Conservation (phyloP, 805 yeast species). For the Pichia insulana region DNA sequence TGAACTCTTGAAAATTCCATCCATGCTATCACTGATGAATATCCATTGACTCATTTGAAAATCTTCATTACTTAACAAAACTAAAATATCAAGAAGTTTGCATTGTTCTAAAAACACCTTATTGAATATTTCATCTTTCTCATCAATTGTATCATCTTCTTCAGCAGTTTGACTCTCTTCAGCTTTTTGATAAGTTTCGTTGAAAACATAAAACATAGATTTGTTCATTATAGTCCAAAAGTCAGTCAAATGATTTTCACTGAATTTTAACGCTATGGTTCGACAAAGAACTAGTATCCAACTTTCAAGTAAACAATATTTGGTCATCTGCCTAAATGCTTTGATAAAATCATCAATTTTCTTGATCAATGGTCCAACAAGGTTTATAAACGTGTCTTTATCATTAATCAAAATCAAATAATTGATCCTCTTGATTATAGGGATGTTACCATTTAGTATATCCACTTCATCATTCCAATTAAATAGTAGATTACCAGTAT, state of each 20-base stretch:
- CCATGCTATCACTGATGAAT: slow-evolving; percentile 54
- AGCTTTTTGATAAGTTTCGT: slow-evolving; percentile 1
- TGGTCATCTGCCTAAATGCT: slow-evolving; percentile 20
- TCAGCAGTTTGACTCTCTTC: slow-evolving; percentile 10
- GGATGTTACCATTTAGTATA: slow-evolving; percentile 24
- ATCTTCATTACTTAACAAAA: slow-evolving; percentile 66
- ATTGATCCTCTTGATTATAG: slow-evolving; percentile 47
- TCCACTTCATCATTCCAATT: slow-evolving; percentile 28
- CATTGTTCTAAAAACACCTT: slow-evolving; percentile 48
- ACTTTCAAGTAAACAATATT: slow-evolving; percentile 25
- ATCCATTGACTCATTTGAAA: slow-evolving; percentile 78
- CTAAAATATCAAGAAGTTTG: slow-evolving; percentile 68
- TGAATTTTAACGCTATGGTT: slow-evolving; percentile 52
- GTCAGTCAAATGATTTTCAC: slow-evolving; percentile 54
- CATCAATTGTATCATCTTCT: slow-evolving; percentile 7
- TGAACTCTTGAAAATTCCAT: slow-evolving; percentile 21
- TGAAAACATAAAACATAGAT: slow-evolving; percentile 46
- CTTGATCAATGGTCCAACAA: slow-evolving; percentile 37
- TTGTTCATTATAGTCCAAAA: slow-evolving; percentile 64
- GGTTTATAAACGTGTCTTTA: slow-evolving; percentile 44
- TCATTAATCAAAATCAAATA: slow-evolving; percentile 58
- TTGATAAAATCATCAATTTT: slow-evolving; percentile 25
- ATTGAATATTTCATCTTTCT: slow-evolving; percentile 25
- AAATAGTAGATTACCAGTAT: slow-evolving; percentile 37
- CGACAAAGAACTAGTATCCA: slow-evolving; percentile 54